Conservation (phyloP, 1,284 basidiomycete genomes). For the Papiliotrema fonsecae region DNA sequence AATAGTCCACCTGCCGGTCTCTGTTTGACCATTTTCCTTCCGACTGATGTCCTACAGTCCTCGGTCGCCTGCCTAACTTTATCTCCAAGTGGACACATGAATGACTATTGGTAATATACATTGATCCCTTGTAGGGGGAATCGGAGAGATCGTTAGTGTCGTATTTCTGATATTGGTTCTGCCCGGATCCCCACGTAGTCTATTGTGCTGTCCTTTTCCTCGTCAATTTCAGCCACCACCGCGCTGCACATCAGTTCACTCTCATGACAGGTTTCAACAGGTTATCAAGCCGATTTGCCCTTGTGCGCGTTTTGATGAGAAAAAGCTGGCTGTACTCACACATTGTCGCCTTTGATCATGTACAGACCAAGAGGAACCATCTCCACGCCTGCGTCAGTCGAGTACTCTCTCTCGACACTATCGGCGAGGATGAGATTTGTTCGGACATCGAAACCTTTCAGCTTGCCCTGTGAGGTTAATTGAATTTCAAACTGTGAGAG, state of each 20-base stretch:
- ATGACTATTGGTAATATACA: no score
- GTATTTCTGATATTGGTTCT: conserved; percentile 58
- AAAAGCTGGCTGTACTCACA: no score
- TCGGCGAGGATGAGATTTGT: conserved; percentile 89
- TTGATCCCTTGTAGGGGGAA: no score
- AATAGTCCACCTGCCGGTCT: no score
- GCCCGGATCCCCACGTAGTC: conserved; percentile 77
- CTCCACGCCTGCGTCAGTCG: conserved; percentile 83
- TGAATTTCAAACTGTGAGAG: not conserved
- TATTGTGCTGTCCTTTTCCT: conserved; percentile 70
- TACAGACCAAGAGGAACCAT: conserved; percentile 94
- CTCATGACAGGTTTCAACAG: not conserved
- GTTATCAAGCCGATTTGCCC: no score
- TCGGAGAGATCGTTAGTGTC: conserved; percentile 1
- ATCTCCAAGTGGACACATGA: no score
- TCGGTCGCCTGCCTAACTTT: no score
- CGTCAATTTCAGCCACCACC: conserved; percentile 86
- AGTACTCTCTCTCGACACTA: conserved; percentile 84
- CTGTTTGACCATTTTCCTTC: no score
- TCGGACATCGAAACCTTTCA: conserved; percentile 87
- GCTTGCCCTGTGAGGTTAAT: conserved; percentile 61
- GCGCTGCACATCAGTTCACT: conserved; percentile 54
- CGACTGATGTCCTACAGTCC: no score
- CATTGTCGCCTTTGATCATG: conserved; percentile 95
- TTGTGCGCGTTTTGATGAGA: no score